phyloP scores from a whole-genome alignment of 2,329 filamentous ascomycete species.

The Xylariaceae sp. region DNA sequence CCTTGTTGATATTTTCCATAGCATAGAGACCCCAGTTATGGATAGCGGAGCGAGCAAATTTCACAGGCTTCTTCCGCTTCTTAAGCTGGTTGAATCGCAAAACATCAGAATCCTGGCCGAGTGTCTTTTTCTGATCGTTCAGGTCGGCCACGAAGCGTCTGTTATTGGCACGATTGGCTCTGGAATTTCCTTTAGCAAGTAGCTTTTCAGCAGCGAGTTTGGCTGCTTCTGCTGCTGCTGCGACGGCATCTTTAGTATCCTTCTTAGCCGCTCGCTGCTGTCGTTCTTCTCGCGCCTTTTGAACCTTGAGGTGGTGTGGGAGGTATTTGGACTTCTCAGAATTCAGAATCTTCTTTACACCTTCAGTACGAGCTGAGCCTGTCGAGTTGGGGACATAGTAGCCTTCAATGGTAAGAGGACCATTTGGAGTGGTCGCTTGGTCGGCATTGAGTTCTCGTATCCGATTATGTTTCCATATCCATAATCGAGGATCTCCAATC shows the following conservation, averaged over 20 bases:
- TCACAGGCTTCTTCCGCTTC: slow-evolving; percentile 98
- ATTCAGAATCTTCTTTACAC: slow-evolving; percentile 91
- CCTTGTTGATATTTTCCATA: slow-evolving; percentile 93
- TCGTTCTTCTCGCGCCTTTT: slow-evolving; percentile 85
- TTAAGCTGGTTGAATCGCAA: slow-evolving; percentile 98
- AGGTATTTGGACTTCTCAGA: slow-evolving; percentile 98
- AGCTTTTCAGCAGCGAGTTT: slow-evolving; percentile 74
- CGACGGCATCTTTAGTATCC: slow-evolving; percentile 60
- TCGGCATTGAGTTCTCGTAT: slow-evolving; percentile 51
- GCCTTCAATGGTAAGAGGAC: slow-evolving; percentile 48
- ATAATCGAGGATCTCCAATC: slow-evolving; percentile 48
- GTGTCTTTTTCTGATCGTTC: slow-evolving; percentile 85
- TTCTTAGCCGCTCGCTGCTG: slow-evolving; percentile 64
- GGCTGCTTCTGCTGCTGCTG: slow-evolving; percentile 63
- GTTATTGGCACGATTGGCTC: slow-evolving; percentile 92
- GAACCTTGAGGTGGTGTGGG: slow-evolving; percentile 93
- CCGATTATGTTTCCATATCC: slow-evolving; percentile 53
- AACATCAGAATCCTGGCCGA: slow-evolving; percentile 79
- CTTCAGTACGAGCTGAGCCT: slow-evolving; percentile 86
- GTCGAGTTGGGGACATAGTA: slow-evolving; percentile 82
- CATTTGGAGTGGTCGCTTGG: slow-evolving; percentile 28
- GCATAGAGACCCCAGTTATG: slow-evolving; percentile 99
- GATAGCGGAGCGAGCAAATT: slow-evolving; percentile 94
- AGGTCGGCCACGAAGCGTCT: slow-evolving; percentile 90
- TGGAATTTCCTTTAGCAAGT: slow-evolving; percentile 80